phyloP scores from a whole-genome alignment of 1,284 basidiomycete genomes.

The Xanthoconium separans region DNA sequence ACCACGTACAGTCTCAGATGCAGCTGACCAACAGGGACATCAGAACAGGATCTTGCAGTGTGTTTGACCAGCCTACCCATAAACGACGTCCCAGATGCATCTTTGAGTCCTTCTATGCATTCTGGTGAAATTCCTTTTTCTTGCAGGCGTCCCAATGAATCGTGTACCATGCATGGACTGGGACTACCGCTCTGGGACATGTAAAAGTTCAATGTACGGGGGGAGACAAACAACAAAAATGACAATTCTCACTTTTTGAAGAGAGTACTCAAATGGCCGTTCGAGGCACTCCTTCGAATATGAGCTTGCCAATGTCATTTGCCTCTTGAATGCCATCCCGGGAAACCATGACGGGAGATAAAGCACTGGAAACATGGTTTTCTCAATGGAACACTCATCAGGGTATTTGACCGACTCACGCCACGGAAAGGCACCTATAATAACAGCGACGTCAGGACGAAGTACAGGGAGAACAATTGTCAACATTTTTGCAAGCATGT shows the following conservation, averaged over 20 bases:
- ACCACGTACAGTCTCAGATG: background rate
- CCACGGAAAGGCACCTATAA: background rate
- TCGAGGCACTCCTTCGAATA: background rate
- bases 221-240: background rate
- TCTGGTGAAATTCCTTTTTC: background rate
- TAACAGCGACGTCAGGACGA: background rate
- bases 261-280: background rate
- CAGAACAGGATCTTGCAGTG: background rate
- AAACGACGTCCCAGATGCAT: background rate
- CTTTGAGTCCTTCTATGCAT: background rate
- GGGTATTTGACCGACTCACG: background rate
- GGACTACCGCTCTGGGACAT: background rate
- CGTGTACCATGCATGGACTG: background rate
- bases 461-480: background rate
- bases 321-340: background rate
- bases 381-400: background rate
- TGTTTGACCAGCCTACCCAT: background rate
- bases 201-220: background rate
- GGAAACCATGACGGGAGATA: background rate
- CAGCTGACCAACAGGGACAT: background rate
- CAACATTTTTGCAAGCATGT: background rate
- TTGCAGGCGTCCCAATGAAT: background rate
- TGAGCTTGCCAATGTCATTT: background rate
- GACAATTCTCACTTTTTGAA: background rate
- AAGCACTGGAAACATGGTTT: background rate